Conservation (phyloP, 2,329 filamentous ascomycete genomes). For the Colletotrichum theobromicola region DNA sequence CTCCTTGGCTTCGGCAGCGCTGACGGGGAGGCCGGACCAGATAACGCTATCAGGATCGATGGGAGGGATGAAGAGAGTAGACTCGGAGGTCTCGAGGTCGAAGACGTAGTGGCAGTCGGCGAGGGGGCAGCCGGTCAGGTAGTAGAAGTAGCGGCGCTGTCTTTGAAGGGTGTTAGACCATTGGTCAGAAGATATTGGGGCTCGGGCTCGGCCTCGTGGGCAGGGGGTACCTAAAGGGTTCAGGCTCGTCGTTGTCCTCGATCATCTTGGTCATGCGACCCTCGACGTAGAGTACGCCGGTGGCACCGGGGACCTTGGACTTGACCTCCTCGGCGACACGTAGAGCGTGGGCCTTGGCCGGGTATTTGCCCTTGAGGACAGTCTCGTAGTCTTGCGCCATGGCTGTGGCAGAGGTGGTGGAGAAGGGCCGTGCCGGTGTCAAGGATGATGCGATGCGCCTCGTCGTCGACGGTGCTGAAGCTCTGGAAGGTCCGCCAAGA, state of each 20-base stretch:
- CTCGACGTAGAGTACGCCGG: conserved; percentile 88
- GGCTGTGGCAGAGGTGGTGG: background rate
- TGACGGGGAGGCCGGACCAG: conserved; percentile 89
- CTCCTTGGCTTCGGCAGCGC: conserved; percentile 73
- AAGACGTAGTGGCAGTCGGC: conserved; percentile 84
- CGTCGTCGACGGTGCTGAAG: background rate
- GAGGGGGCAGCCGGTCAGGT: conserved; percentile 83
- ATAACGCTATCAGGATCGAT: conserved; percentile 88
- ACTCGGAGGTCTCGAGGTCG: conserved; percentile 73
- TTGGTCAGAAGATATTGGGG: background rate
- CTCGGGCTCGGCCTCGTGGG: background rate
- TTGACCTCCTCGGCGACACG: conserved; percentile 83
- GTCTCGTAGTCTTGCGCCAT: conserved; percentile 46
- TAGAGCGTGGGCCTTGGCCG: conserved; percentile 85
- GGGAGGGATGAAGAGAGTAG: conserved; percentile 90
- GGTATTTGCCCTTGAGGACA: conserved; percentile 70
- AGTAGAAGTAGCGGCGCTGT: conserved; percentile 93
- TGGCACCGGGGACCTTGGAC: conserved; percentile 64
- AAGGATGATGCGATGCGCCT: background rate
- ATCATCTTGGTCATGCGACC: conserved; percentile 79
- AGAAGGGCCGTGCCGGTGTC: background rate
- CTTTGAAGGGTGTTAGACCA: conserved; percentile 46
- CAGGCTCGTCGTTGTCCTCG: conserved; percentile 87
- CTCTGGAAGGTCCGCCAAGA: background rate
- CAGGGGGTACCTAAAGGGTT: conserved; percentile 73